Evolutionary conservation across 257 asterid genomes (phyloP), one percentile per base, ranked within the genome.

Genomic region (Cordia subcordata): DNA sequence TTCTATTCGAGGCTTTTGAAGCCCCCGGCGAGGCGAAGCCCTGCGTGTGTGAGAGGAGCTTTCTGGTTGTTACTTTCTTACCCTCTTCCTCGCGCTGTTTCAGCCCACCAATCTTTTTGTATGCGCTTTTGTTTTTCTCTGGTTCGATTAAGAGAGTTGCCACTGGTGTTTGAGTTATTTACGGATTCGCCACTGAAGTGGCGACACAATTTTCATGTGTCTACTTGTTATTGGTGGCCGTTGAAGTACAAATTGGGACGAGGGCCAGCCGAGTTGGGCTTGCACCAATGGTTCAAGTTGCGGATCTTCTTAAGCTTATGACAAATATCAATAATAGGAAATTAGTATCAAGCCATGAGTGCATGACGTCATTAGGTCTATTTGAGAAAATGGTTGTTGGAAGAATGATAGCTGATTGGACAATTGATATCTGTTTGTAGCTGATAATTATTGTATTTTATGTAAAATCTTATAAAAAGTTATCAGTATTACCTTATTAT

Each of bases 111-210:
- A 68, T 53, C 57, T 69, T 68, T 53, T 70, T 73, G 54, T 53
- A 63, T 21, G 16, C 65, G 46, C 60, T 75, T 77, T 68, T 71
- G 78, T 64, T 66, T 74, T 65, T 64, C 75, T 22, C 42, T 66
- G 50, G n/a, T 27, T 15, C 52, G n/a, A 46, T 66, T 63, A 17
- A 19, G 1, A 12, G 15, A 60, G 47, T n/a, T 70, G 78, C 77
- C 66, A 76, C 73, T 54, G 15, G 1, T 4, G 0, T 74, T 60
- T 6, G 1, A 0, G 4, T 63, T 60, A 79, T 63, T 74, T 81
- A 76, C 93, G 51, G 86, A 84, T 79, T 76, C 75, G 61, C 86
- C 88, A 69, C 59, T 63, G 52, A 0, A 42, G 12, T 42, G 15
- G 10, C 14, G 47, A 42, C 47, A 42, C 14, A 14, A 8, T 42